phyloP scores from a whole-genome alignment of 2,329 filamentous ascomycete genomes.

The Aspergillus tamarii region DNA sequence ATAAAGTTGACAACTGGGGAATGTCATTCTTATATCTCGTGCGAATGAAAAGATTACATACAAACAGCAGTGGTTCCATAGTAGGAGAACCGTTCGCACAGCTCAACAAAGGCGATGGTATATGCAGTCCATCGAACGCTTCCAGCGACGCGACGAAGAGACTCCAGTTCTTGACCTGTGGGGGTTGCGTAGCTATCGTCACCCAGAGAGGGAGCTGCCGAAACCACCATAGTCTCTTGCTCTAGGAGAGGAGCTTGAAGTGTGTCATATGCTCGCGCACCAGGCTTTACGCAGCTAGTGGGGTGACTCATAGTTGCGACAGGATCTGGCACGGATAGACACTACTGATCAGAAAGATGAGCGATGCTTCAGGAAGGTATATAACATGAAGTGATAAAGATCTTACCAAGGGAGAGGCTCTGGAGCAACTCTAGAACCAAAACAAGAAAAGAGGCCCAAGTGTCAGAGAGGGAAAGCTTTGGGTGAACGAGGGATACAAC shows the following conservation, averaged over 20 bases:
- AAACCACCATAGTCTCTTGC: conserved; percentile 11
- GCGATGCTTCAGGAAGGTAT: not conserved
- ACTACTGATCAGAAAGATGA: not conserved
- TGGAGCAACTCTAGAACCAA: not conserved
- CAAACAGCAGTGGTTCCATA: conserved; percentile 72
- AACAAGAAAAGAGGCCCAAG: not conserved
- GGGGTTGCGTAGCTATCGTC: conserved; percentile 26
- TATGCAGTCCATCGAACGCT: conserved; percentile 67
- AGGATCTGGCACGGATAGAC: not conserved
- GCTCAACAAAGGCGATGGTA: conserved; percentile 72
- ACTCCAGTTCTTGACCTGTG: conserved; percentile 37
- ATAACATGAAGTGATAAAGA: not conserved
- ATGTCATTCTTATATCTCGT: conserved; percentile 14
- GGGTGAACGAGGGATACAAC: not conserved
- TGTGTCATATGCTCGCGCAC: conserved; percentile 10
- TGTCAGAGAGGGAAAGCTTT: not conserved
- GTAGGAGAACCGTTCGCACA: conserved; percentile 78
- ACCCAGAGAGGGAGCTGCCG: not conserved
- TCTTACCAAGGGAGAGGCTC: not conserved
- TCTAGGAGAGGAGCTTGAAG: conserved; percentile 4
- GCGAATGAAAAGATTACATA: conserved; percentile 38
- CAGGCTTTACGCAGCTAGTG: not conserved
- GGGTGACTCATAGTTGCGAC: conserved; percentile 16
- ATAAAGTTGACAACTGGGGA: conserved; percentile 63
- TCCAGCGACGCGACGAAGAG: conserved; percentile 41